A percentile compares a stretch with the other conserved stretches of the same genome.
These are phyloP conservation scores for Ilyonectria destructans DNA, from an alignment of 2,329 filamentous ascomycete species.

Conservation along the genomic window DNA sequence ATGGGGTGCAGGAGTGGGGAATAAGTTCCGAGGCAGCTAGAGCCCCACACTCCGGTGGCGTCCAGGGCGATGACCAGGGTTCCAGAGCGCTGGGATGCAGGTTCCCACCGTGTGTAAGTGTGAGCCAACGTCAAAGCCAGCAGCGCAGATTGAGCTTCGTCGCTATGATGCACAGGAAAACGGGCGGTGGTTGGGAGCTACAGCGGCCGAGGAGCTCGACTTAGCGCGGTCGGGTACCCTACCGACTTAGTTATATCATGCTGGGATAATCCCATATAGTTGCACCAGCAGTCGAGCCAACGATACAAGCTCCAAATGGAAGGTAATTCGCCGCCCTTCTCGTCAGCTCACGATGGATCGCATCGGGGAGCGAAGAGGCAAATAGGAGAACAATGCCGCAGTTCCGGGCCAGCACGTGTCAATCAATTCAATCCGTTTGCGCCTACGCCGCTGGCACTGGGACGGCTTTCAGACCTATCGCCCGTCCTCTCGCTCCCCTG, in stretches of 20 bases:
- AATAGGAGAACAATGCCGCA: background rate
- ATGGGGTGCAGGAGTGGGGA: background rate
- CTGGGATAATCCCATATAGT: background rate
- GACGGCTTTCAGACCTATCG: too few species aligned
- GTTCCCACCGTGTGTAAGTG: background rate
- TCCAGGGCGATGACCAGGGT: background rate
- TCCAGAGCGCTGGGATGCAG: background rate
- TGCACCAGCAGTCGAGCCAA: background rate
- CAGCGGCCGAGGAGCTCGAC: background rate
- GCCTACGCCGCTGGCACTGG: too few species aligned
- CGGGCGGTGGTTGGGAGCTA: too few species aligned
- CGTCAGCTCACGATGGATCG: background rate
- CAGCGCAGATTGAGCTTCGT: background rate
- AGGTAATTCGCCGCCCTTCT: background rate
- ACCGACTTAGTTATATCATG: background rate
- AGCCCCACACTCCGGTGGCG: constrained; percentile 1
- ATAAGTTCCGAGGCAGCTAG: background rate
- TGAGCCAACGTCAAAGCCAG: background rate
- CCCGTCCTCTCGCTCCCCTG: too few species aligned
- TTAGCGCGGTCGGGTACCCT: background rate
- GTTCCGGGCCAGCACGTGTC: too few species aligned
- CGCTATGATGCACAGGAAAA: too few species aligned
- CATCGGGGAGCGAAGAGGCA: background rate
- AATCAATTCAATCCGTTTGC: too few species aligned
- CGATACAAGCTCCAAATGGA: background rate